Evolutionary conservation across 139 green algal species (phyloP).

Genomic region (Mesotaenium endlicherianum): DNA sequence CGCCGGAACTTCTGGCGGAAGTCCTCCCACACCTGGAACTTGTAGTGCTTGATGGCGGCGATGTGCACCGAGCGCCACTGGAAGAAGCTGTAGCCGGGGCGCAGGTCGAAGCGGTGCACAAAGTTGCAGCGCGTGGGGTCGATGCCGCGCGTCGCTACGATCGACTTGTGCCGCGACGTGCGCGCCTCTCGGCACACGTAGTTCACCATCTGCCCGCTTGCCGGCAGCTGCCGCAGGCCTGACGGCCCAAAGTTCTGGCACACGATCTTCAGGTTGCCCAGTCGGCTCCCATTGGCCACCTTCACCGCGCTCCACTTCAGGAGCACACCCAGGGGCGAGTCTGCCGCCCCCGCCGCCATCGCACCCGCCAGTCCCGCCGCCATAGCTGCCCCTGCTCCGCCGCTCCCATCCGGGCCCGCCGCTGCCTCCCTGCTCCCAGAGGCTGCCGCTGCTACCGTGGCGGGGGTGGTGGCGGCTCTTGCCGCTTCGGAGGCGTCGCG

Average conservation of each 20-base stretch:
- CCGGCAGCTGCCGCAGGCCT: not conserved
- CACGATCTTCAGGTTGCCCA: not conserved
- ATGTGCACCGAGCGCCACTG: not conserved
- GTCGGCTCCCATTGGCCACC: not conserved
- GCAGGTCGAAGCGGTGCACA: conserved; percentile 18
- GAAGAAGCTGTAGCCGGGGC: not conserved
- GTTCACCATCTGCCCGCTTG: not conserved
- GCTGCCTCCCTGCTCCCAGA: too few relatives aligned
- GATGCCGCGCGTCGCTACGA: not conserved
- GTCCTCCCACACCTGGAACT: conserved; percentile 31
- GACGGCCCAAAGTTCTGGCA: conserved; percentile 25
- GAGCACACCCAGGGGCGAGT: not conserved
- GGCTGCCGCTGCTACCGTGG: too few relatives aligned
- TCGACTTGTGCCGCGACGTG: conserved; percentile 17
- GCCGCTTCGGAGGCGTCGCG: too few relatives aligned
- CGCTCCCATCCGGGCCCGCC: too few relatives aligned
- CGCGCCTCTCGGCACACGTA: conserved; percentile 1
- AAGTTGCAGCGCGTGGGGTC: not conserved
- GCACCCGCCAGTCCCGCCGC: not conserved
- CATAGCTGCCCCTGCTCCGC: not conserved
- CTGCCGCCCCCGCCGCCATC: not conserved
- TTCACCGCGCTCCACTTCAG: not conserved
- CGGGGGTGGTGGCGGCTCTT: not conserved
- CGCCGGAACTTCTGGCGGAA: conserved; percentile 6
- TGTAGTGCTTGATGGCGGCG: conserved; percentile 38